phyloP scores from a whole-genome alignment of 768 basidiomycete genomes.

The Lentinus brumalis region DNA sequence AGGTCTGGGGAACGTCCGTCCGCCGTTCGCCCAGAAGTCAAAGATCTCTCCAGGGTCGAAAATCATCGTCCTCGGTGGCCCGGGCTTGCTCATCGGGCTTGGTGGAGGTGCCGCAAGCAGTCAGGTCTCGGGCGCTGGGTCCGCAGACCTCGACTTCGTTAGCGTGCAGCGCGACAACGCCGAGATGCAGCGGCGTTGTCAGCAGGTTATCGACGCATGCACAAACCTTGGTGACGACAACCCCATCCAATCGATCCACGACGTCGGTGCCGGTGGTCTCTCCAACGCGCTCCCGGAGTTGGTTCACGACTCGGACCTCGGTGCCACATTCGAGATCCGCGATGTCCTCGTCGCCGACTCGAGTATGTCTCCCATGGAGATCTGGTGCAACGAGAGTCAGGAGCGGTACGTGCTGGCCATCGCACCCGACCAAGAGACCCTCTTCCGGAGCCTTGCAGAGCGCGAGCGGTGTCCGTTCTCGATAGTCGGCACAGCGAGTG shows the following conservation, averaged over 20 bases:
- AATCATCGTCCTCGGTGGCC: slow-evolving; percentile 92
- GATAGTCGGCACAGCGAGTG: slow-evolving; percentile 85
- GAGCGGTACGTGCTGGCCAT: slow-evolving; percentile 97
- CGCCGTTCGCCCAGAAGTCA: slow-evolving; percentile 77
- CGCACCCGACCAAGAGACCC: slow-evolving; percentile 55
- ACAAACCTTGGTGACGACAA: slow-evolving; percentile 57
- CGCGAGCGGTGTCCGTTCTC: slow-evolving; percentile 95
- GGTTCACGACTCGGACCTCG: slow-evolving; percentile 93
- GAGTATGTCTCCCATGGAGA: slow-evolving; percentile 99
- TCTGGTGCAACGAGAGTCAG: slow-evolving; percentile 99
- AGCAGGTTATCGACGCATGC: slow-evolving; percentile 96
- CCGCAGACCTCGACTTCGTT: slow-evolving; percentile 94
- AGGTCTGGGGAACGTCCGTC: slow-evolving; percentile 91
- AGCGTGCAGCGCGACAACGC: slow-evolving; percentile 98
- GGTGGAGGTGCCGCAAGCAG: slow-evolving; percentile 97
- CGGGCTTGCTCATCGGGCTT: slow-evolving; percentile 93
- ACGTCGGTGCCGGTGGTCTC: slow-evolving; percentile 95
- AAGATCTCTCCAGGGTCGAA: slow-evolving; percentile 80
- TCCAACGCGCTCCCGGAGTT: slow-evolving; percentile 97
- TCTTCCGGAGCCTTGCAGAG: slow-evolving; percentile 76
- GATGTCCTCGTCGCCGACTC: slow-evolving; percentile 90
- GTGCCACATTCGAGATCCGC: slow-evolving; percentile 90
- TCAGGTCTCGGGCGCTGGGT: slow-evolving; percentile 86
- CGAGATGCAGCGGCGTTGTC: slow-evolving; percentile 96
- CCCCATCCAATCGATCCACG: slow-evolving; percentile 95